Percentiles rank a stretch among this genome's conserved stretches.
Evolutionary conservation across 192 early-diverging fungal species (phyloP).

Genomic region (Coemansia sp.): DNA sequence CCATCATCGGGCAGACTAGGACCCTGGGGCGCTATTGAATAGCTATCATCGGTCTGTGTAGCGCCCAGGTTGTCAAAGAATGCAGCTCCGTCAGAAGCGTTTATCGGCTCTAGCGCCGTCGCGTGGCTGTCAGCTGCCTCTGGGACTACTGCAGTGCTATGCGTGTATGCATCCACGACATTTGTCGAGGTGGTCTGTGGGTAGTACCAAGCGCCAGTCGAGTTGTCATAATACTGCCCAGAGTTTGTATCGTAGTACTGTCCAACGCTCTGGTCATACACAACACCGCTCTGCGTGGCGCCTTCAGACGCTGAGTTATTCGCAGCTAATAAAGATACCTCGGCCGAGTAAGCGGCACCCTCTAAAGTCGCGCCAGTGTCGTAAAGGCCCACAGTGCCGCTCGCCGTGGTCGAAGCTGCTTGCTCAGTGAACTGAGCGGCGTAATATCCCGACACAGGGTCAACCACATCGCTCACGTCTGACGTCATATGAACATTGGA

Average conservation of each 20-base stretch:
- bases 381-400: not conserved
- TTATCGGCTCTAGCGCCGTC: not conserved
- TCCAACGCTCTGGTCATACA: slow-evolving; percentile 37
- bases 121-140: not conserved
- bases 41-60: not conserved
- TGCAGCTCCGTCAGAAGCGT: slow-evolving; percentile 26
- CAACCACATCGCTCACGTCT: not conserved
- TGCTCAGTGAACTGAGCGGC: not conserved
- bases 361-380: not conserved
- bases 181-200: slow-evolving; percentile 9
- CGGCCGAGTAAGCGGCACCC: not conserved
- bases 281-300: slow-evolving; percentile 18
- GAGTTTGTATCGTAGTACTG: slow-evolving; percentile 51
- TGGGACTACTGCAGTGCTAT: not conserved
- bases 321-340: not conserved
- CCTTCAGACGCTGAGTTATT: not conserved
- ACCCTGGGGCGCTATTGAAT: not conserved
- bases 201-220: slow-evolving; percentile 47
- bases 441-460: not conserved
- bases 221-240: slow-evolving; percentile 51
- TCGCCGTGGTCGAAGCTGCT: not conserved
- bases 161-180: not conserved
- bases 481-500: not conserved
- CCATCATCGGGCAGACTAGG: not conserved
- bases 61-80: slow-evolving; percentile 43